Evolutionary conservation across 2,329 filamentous ascomycete genomes (phyloP).

Genomic region (Podosphaera xanthii): DNA sequence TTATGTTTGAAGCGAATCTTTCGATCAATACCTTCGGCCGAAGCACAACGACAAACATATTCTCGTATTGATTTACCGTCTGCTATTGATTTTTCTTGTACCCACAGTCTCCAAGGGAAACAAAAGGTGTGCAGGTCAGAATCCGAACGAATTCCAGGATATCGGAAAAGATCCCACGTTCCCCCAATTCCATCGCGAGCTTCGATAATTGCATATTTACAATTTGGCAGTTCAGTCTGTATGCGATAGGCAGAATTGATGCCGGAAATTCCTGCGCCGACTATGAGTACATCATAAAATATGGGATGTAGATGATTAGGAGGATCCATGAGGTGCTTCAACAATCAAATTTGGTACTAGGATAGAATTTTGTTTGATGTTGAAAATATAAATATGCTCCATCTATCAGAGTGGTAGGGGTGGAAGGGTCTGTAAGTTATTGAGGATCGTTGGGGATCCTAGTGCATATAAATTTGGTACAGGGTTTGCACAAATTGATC

Average conservation of each 20-base stretch:
- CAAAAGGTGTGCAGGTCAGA: slow-evolving; percentile 38
- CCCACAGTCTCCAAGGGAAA: slow-evolving; percentile 51
- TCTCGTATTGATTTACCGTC: slow-evolving; percentile 26
- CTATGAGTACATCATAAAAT: slow-evolving; percentile 31
- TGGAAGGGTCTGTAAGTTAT: background rate
- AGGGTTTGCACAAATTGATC: background rate
- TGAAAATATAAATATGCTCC: background rate
- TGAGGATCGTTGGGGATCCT: background rate
- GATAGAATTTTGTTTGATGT: background rate
- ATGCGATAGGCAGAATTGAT: slow-evolving; percentile 55
- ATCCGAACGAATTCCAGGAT: slow-evolving; percentile 46
- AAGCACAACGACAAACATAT: slow-evolving; percentile 30
- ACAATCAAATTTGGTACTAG: background rate
- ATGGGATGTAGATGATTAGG: background rate
- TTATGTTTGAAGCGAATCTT: slow-evolving; percentile 30
- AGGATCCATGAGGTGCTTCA: background rate
- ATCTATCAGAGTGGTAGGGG: background rate
- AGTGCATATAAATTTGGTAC: background rate
- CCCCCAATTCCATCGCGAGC: slow-evolving; percentile 42
- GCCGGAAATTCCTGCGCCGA: slow-evolving; percentile 54
- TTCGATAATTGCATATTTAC: slow-evolving; percentile 45
- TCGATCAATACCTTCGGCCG: slow-evolving; percentile 27
- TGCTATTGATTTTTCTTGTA: slow-evolving; percentile 26
- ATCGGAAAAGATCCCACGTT: slow-evolving; percentile 60
- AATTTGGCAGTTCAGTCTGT: slow-evolving; percentile 29